Evolutionary conservation across 129 eudicot species (phyloP), one percentile per base, ranked within the genome.

Genomic region (Ambrosia trifida): DNA sequence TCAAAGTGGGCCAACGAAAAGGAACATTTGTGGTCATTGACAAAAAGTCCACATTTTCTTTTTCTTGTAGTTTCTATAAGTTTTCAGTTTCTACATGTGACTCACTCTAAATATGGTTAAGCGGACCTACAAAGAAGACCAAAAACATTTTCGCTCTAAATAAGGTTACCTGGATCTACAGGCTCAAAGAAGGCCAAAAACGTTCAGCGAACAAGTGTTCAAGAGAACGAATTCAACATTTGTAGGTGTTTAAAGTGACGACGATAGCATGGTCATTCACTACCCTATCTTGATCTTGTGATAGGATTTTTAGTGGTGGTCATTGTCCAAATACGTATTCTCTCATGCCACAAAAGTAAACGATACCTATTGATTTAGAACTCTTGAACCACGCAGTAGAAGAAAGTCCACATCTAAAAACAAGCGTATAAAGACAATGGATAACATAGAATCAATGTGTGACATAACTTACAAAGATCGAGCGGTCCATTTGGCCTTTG

Each of bases 401-500:
- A 19, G 47, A 14, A 73, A 47, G 70, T 61, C 38, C 5, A 63
- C 54, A 38, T 74, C 11, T 13, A 13, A 14, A 64, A 51, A 38
- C 53, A 19, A 14, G 45, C 59, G 36, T 28, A 32, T 4, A 59
- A 57, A 38, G 52, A 69, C 56, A 49, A 28, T 59, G 33, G 28
- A 69, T 30, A 69, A 35, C 40, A 57, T 24, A 69, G 49, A 61
- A 69, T 69, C 33, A 68, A 69, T 47, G 54, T 41, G n/a, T 13
- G 14, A 17, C 70, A 32, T 60, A 62, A 71, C 28, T 61, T 54
- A 70, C 72, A 33, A 69, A 38, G 41, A 69, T 68, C 33, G 70
- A 69, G 81, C 64, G 81, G 76, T 77, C 80, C 75, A 56, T 45
- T 70, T 75, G 68, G 65, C 75, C 44, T 45, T 70, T 75, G 68